These are phyloP conservation scores for Hymenotorrendiella dingleyae DNA, from an alignment of 2,329 filamentous ascomycete species.

Conservation along the genomic window DNA sequence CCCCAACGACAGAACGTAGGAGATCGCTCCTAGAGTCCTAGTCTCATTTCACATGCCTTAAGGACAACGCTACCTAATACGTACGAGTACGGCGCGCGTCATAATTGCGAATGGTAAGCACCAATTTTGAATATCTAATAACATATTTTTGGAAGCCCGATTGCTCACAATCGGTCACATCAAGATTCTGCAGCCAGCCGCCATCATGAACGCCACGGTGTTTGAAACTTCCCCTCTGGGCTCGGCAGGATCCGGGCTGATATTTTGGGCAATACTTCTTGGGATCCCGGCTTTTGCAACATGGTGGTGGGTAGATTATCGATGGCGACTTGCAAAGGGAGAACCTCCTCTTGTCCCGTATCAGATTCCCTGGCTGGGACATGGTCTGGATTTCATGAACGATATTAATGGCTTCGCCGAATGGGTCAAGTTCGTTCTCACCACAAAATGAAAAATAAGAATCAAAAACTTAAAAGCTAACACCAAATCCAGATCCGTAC, in stretches of 20 bases:
- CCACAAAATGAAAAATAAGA: neutral
- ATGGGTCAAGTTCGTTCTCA: slow-evolving; percentile 11
- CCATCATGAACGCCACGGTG: slow-evolving; percentile 1
- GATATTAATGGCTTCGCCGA: slow-evolving; percentile 14
- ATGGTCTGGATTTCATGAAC: slow-evolving; percentile 15
- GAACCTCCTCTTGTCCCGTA: slow-evolving; percentile 14
- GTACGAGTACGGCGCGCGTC: too few species aligned
- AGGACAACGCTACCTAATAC: too few species aligned
- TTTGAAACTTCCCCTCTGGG: neutral
- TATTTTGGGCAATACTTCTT: slow-evolving; percentile 1
- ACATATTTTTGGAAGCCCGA: too few species aligned
- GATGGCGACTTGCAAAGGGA: slow-evolving; percentile 7
- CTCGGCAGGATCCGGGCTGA: neutral
- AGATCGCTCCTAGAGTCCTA: too few species aligned
- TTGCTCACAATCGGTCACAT: too few species aligned
- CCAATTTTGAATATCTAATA: too few species aligned
- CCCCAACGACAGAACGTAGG: too few species aligned
- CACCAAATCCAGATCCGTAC: slow-evolving; percentile 6
- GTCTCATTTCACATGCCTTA: too few species aligned
- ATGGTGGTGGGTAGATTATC: slow-evolving; percentile 8
- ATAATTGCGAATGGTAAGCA: too few species aligned
- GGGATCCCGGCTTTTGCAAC: slow-evolving; percentile 4
- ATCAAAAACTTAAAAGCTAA: neutral
- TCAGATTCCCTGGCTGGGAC: slow-evolving; percentile 12
- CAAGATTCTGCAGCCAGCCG: neutral